These are phyloP conservation scores for Nannochloropsis oceanica DNA, from an alignment of 108 stramenopile species.

Conservation along the genomic window DNA sequence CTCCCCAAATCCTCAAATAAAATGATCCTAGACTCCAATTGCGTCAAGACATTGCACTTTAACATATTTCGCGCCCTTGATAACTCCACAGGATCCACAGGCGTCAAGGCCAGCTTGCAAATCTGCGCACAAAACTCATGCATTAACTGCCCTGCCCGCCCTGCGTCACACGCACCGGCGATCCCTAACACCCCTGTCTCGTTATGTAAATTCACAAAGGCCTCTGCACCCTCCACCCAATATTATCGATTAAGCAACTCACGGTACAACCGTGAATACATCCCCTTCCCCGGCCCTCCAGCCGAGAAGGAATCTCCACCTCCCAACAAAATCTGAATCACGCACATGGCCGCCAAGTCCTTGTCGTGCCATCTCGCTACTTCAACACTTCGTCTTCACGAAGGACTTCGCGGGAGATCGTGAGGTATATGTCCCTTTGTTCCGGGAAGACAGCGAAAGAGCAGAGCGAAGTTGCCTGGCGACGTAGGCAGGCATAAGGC, in stretches of 20 bases:
- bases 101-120: constrained; percentile 41
- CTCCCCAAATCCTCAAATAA: constrained; percentile 93
- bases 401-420: too few relatives aligned
- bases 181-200: constrained; percentile 84
- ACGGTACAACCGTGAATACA: constrained; percentile 92
- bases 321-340: constrained; percentile 85
- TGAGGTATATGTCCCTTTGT: too few relatives aligned
- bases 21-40: constrained; percentile 79
- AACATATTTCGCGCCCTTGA: constrained; percentile 91
- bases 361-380: constrained; percentile 86
- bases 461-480: too few relatives aligned
- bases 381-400: too few relatives aligned
- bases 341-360: constrained; percentile 72
- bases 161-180: constrained; percentile 49
- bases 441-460: too few relatives aligned
- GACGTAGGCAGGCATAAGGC: too few relatives aligned
- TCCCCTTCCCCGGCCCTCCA: constrained; percentile 98
- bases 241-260: constrained; percentile 74
- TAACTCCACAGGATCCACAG: constrained; percentile 48
- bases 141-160: constrained; percentile 48
- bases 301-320: constrained; percentile 93
- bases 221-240: constrained; percentile 87
- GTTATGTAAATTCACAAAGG: constrained; percentile 67
- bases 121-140: constrained; percentile 61
- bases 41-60: constrained; percentile 86